A percentile compares a stretch with the other conserved stretches of the same genome.
phyloP scores from a whole-genome alignment of 73 alveolate genomes.

The Paramecium octaurelia region DNA sequence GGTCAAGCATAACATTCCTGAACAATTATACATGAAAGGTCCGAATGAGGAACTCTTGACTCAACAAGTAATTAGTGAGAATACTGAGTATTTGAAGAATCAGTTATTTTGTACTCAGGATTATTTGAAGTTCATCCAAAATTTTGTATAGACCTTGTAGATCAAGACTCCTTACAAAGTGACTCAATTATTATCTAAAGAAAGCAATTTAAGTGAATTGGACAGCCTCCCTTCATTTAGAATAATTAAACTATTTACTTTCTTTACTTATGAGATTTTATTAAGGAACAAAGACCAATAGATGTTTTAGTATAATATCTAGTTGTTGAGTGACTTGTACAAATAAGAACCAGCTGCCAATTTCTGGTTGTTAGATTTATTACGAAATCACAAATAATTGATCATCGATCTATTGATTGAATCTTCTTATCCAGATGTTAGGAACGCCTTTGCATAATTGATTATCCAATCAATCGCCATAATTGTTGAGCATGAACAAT shows the following conservation, averaged over 20 bases:
- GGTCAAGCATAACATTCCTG: neutral
- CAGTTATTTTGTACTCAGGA: neutral
- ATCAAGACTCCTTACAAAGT: neutral
- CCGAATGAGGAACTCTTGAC: neutral
- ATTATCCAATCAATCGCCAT: neutral
- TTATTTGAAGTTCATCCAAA: neutral
- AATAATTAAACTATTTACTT: neutral
- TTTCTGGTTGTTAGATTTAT: neutral
- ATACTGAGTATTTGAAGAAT: neutral
- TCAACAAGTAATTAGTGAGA: neutral
- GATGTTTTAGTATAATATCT: neutral
- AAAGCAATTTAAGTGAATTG: neutral
- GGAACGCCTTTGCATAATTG: neutral
- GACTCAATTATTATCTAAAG: neutral
- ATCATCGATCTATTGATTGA: neutral
- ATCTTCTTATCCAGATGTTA: neutral
- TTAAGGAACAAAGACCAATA: neutral
- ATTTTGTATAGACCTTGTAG: neutral
- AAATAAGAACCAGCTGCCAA: neutral
- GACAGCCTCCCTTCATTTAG: neutral
- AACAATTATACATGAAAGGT: neutral
- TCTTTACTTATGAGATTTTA: neutral
- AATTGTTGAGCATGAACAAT: neutral
- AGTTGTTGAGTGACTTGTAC: neutral
- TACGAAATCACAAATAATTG: neutral